Evolutionary conservation across 306 rosid genomes (phyloP).

Genomic region (Rosa chinensis): DNA sequence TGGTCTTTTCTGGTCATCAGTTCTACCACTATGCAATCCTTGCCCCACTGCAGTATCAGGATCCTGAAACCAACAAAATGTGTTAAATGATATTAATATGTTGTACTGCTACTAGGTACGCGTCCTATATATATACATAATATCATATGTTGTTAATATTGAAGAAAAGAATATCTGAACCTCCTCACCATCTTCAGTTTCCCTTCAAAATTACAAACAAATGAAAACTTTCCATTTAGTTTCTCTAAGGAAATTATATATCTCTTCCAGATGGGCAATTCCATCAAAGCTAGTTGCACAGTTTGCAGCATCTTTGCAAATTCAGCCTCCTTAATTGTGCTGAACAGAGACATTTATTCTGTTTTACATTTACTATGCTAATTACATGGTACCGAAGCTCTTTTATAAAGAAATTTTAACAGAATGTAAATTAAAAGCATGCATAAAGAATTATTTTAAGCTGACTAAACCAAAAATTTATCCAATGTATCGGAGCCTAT

Average conservation of each 20-base stretch:
- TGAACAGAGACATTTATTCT: not conserved
- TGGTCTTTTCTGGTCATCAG: conserved; percentile 24
- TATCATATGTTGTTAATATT: not conserved
- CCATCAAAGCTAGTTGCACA: not conserved
- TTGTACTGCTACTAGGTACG: not conserved
- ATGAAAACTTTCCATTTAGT: not conserved
- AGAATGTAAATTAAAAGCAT: not conserved
- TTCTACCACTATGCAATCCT: not conserved
- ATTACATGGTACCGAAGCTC: not conserved
- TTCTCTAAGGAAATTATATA: too few species aligned
- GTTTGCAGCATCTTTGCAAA: not conserved
- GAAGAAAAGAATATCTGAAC: not conserved
- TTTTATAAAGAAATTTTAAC: not conserved
- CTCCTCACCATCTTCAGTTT: not conserved
- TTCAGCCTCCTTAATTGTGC: not conserved
- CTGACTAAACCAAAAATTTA: conserved; percentile 2
- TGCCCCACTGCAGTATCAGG: conserved; percentile 26
- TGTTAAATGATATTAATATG: conserved; percentile 8
- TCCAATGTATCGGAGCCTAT: not conserved
- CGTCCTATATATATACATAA: not conserved
- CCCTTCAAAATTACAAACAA: not conserved
- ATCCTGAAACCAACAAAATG: conserved; percentile 40
- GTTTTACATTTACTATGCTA: not conserved
- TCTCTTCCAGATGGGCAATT: not conserved
- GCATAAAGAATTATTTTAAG: not conserved